Base-by-base conservation (phyloP, 1,284 basidiomycete genomes). In the Naganishia liquefaciens region DNA sequence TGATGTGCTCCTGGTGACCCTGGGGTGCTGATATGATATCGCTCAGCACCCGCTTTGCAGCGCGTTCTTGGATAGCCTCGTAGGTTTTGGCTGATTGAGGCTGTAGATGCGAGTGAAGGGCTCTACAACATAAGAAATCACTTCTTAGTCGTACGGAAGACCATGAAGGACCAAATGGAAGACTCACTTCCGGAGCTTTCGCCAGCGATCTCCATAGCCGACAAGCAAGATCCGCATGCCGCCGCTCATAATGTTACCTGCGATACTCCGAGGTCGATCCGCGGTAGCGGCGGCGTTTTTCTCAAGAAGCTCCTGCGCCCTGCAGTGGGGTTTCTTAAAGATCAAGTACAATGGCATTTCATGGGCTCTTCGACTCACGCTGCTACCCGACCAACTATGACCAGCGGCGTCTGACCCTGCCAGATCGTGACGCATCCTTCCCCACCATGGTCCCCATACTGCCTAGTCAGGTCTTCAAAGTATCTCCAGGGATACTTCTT, bases 81-180 rank as follows among this genome's bases (percentile, higher is more conserved):
- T 87, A 86, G 3, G 75, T 77, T 5, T 74, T 72, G 0, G 84
- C 80, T 0, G 78, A 73, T 62, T 81, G 82, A 2, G 82, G 80
- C 65, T 85, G 83, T 4, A 87, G 74, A 50, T 84, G 81, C 0
- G 81, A 77, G 66, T 87, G 85, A 3, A 87, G 75, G 0, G 83
- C 85, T 63, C 82, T 84, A 25, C 25, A 13, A 23, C 46, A 25
- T 73, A 69, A n/a, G 54, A 75, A 75, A 42, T 54, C 55, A 37
- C 3, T 23, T n/a, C n/a, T 1, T 17, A 44, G 49, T 61, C 25
- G 30, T 28, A 63, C 7, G 39, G 47, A 64, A 52, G 23, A 82
- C 81, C 49, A 84, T 82, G 5, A 81, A 81, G 0, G n/a, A n/a
- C n/a, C 13, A 23, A 49, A 15, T 3, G n/a, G 47, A 1, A 9